Base-by-base conservation (phyloP, 2,329 filamentous ascomycete genomes). In the Albophoma yamanashiensis region DNA sequence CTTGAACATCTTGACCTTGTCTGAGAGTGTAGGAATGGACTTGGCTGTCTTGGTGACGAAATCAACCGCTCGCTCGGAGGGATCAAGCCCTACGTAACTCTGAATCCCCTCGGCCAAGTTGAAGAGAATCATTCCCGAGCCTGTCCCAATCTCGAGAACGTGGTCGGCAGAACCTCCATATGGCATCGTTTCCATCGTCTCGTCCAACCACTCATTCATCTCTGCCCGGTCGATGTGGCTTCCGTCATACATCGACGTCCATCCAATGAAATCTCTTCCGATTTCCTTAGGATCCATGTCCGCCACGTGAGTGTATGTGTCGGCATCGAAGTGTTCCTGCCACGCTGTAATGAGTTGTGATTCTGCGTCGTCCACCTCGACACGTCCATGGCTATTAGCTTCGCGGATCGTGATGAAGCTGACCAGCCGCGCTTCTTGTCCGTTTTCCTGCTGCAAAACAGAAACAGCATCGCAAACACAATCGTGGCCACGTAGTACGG, bases 211-310 rank as follows among this genome's bases (percentile, higher is more conserved):
- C 56, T 70, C 70, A 3, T 67, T 58, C 71, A 73, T 72, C 34
- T 72, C 68, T 1, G 1, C 58, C 39, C 62, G 65, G 47, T 68
- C 64, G 6, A 72, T 69, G 1, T 61, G 11, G 0, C 20, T 62
- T 4, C 69, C 70, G 43, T 72, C 66, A 38, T 70, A 71, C 67
- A 70, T 70, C 0, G 71, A 73, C 4, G 63, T 70, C 71, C 71
- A 73, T 12, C 66, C 68, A 1, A 62, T 63, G 36, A 72, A 73
- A 40, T 73, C 70, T 2, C 60, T 58, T 0, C 69, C 70, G 5
- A 31, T 31, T n/a, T n/a, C n/a, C n/a, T n/a, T n/a, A n/a, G n/a
- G n/a, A n/a, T n/a, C n/a, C n/a, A n/a, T n/a, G n/a, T n/a, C n/a
- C n/a, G n/a, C n/a, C 27, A 31, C 38, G 38, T 8, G 4, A 3